A percentile compares a stretch with the other conserved stretches of the same genome.
Conservation (phyloP, 2,329 filamentous ascomycete species). For the Ascochyta clinopodiicola region DNA sequence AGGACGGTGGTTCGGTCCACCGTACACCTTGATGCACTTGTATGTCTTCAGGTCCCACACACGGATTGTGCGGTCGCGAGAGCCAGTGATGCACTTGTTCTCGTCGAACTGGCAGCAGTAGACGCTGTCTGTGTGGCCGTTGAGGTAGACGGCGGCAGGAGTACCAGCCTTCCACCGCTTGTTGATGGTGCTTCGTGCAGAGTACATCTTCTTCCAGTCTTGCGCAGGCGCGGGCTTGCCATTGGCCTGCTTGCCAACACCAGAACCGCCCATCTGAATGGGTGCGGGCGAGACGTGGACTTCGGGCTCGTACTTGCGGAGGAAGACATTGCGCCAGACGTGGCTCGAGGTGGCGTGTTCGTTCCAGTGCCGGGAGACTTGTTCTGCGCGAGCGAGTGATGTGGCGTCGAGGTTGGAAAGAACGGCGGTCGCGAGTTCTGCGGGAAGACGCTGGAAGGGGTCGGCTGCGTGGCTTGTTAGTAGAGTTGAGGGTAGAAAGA, state of each 20-base stretch:
- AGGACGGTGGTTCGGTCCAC: conserved; percentile 70
- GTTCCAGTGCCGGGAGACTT: conserved; percentile 65
- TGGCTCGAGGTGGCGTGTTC: conserved; percentile 62
- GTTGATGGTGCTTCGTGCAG: conserved; percentile 76
- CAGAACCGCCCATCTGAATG: conserved; percentile 59
- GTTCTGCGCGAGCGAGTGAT: conserved; percentile 62
- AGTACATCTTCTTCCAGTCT: conserved; percentile 87
- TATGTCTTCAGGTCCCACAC: conserved; percentile 95
- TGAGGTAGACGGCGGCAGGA: conserved; percentile 84
- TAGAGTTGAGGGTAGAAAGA: neutral
- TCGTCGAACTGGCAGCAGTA: conserved; percentile 99
- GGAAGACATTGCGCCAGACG: conserved; percentile 69
- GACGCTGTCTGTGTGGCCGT: conserved; percentile 93
- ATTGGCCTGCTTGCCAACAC: conserved; percentile 58
- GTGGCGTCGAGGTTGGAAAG: conserved; percentile 65
- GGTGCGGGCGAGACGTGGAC: conserved; percentile 55
- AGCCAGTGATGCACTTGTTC: conserved; percentile 96
- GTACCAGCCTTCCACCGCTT: conserved; percentile 79
- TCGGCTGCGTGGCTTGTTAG: conserved; percentile 49
- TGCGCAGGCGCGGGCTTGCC: conserved; percentile 61
- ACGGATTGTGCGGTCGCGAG: conserved; percentile 91
- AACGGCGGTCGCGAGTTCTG: conserved; percentile 65
- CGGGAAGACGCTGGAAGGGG: conserved; percentile 61
- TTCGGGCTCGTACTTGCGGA: conserved; percentile 59
- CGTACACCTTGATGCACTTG: conserved; percentile 84